phyloP scores from a whole-genome alignment of 2,329 filamentous ascomycete genomes.

The Aspergillus uvarum region DNA sequence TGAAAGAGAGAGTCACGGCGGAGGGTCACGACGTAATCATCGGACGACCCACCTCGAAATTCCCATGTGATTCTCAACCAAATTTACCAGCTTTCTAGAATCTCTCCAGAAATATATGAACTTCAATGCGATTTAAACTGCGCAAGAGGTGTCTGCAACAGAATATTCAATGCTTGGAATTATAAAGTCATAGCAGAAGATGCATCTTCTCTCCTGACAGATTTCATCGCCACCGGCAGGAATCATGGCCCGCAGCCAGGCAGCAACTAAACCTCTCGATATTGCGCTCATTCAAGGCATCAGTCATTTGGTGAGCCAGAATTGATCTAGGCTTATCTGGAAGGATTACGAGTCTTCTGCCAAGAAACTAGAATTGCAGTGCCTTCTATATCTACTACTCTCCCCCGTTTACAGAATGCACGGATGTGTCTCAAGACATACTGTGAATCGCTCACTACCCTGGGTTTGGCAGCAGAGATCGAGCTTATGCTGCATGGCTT shows the following conservation, averaged over 20 bases:
- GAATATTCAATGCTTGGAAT: too few relatives aligned
- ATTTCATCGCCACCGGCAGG: slow-evolving; percentile 14
- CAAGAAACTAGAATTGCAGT: too few relatives aligned
- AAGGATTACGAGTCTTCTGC: too few relatives aligned
- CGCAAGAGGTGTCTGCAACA: too few relatives aligned
- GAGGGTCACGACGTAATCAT: slow-evolving; percentile 15
- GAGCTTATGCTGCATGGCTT: too few relatives aligned
- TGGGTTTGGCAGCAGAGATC: not conserved
- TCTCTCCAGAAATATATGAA: too few relatives aligned
- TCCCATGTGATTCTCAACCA: slow-evolving; percentile 14
- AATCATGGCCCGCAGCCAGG: slow-evolving; percentile 13
- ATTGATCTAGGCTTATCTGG: too few relatives aligned
- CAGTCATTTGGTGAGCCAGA: not conserved
- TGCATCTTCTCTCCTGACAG: not conserved
- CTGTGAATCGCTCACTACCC: not conserved
- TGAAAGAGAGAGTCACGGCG: slow-evolving; percentile 1
- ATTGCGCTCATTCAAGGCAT: slow-evolving; percentile 28
- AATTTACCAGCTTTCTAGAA: not conserved
- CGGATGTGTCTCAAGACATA: not conserved
- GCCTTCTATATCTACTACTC: too few relatives aligned
- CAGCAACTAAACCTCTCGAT: slow-evolving; percentile 15
- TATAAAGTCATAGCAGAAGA: not conserved
- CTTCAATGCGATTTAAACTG: too few relatives aligned
- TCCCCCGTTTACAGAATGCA: too few relatives aligned
- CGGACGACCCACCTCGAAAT: slow-evolving; percentile 9